Evolutionary conservation across 2,329 filamentous ascomycete genomes (phyloP).

Genomic region (Microcyclospora tardicrescens): DNA sequence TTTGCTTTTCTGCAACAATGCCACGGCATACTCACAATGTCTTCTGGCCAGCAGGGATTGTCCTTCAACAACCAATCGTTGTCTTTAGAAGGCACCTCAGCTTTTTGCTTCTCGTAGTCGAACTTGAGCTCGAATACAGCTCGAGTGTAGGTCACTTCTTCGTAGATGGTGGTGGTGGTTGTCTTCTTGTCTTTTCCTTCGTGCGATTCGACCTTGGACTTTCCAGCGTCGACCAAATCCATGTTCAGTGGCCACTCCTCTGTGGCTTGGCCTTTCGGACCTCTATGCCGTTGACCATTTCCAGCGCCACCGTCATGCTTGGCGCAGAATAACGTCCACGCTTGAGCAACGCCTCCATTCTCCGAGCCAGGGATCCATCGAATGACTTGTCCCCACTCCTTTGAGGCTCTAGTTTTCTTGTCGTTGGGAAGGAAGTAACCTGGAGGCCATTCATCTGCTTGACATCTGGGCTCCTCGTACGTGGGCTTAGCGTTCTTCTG

Average conservation of each 20-base stretch:
- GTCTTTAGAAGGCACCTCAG: background rate
- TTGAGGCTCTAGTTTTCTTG: background rate
- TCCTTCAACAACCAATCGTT: conserved; percentile 1
- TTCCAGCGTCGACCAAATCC: background rate
- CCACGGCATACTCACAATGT: background rate
- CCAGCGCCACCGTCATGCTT: conserved; percentile 2
- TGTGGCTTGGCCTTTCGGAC: background rate
- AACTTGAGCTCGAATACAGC: conserved; percentile 1
- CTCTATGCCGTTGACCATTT: conserved; percentile 3
- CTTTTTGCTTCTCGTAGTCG: background rate
- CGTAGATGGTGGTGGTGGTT: background rate
- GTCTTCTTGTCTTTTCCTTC: background rate
- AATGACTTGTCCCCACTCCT: conserved; percentile 4
- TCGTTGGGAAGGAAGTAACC: conserved; percentile 1
- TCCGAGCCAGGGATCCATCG: conserved; percentile 2
- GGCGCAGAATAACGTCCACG: conserved; percentile 1
- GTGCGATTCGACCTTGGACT: background rate
- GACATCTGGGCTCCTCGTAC: background rate
- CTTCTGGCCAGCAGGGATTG: conserved; percentile 5
- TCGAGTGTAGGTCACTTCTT: conserved; percentile 1
- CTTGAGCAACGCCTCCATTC: background rate
- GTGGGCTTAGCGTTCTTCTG: background rate
- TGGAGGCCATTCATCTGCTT: conserved; percentile 4
- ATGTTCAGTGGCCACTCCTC: background rate
- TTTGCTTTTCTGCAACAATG: too few relatives aligned